phyloP scores from a whole-genome alignment of 331 rosid species.

The Pyracantha coccinea region DNA sequence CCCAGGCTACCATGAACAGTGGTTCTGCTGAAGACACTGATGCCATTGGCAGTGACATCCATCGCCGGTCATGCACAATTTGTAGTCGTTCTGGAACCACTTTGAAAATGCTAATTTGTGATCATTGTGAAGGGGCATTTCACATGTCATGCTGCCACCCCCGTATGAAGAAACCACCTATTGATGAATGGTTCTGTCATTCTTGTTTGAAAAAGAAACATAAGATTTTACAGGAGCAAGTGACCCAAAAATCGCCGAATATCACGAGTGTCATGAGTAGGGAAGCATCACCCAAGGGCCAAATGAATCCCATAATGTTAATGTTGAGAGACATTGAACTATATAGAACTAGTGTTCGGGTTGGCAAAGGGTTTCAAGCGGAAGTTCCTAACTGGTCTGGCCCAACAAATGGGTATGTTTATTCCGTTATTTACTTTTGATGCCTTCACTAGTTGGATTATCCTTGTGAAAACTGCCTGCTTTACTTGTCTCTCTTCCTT shows the following conservation, averaged over 20 bases:
- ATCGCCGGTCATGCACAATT: conserved; percentile 57
- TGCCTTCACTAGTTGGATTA: conserved; percentile 1
- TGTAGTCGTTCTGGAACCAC: conserved; percentile 51
- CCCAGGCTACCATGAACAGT: conserved; percentile 14
- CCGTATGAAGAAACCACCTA: conserved; percentile 46
- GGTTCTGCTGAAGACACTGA: conserved; percentile 27
- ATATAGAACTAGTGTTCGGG: conserved; percentile 50
- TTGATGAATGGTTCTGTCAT: conserved; percentile 91
- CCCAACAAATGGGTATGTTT: conserved; percentile 51
- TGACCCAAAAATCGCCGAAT: conserved; percentile 29
- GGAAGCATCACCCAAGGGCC: conserved; percentile 40
- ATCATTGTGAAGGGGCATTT: conserved; percentile 81
- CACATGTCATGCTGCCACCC: conserved; percentile 67
- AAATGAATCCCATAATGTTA: conserved; percentile 38
- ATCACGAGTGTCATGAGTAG: conserved; percentile 34
- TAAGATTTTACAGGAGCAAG: conserved; percentile 42
- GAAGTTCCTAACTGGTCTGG: conserved; percentile 80
- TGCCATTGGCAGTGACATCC: conserved; percentile 23
- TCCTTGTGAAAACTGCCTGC: neutral
- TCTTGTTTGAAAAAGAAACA: conserved; percentile 58
- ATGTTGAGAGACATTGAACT: conserved; percentile 61
- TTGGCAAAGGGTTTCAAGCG: conserved; percentile 96
- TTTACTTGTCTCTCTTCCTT: neutral
- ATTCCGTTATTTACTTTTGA: conserved; percentile 15
- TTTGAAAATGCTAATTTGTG: conserved; percentile 72